Evolutionary conservation across 768 basidiomycete genomes (phyloP).

Genomic region (Mycena belliarum): DNA sequence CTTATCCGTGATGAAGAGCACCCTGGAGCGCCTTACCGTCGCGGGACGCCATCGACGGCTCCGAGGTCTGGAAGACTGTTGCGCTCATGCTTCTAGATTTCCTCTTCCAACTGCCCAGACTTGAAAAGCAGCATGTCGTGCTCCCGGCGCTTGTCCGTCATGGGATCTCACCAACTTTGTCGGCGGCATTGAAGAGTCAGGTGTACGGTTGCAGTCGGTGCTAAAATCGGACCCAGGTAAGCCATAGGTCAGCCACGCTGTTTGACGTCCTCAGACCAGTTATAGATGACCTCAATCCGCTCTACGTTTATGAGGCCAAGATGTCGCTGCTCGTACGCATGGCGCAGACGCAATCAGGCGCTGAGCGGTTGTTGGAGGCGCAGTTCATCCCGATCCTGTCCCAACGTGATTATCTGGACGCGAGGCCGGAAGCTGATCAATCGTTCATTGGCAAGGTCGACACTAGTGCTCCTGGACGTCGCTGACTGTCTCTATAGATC

Average conservation of each 20-base stretch:
- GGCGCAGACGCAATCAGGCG: slow-evolving; percentile 79
- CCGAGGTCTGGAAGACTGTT: slow-evolving; percentile 96
- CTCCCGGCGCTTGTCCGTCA: slow-evolving; percentile 62
- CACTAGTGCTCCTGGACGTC: background rate
- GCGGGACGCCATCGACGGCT: slow-evolving; percentile 92
- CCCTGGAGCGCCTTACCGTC: slow-evolving; percentile 75
- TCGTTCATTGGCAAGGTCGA: slow-evolving; percentile 69
- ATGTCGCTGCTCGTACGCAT: slow-evolving; percentile 87
- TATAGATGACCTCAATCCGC: slow-evolving; percentile 82
- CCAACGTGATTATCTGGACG: slow-evolving; percentile 85
- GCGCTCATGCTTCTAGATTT: slow-evolving; percentile 90
- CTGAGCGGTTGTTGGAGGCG: slow-evolving; percentile 80
- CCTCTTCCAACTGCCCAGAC: slow-evolving; percentile 67
- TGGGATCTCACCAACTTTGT: slow-evolving; percentile 85
- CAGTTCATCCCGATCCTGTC: slow-evolving; percentile 74
- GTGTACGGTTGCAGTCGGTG: slow-evolving; percentile 69
- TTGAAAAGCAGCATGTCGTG: slow-evolving; percentile 67
- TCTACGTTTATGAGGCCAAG: slow-evolving; percentile 95
- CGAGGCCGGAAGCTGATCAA: slow-evolving; percentile 81
- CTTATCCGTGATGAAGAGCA: slow-evolving; percentile 62
- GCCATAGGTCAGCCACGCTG: background rate
- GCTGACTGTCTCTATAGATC: slow-evolving; percentile 50
- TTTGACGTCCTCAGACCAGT: background rate
- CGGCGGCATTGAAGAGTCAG: slow-evolving; percentile 80
- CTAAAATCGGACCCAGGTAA: slow-evolving; percentile 89